Base-by-base conservation (phyloP, 2,329 filamentous ascomycete species). In the Botrytis sinoallii region DNA sequence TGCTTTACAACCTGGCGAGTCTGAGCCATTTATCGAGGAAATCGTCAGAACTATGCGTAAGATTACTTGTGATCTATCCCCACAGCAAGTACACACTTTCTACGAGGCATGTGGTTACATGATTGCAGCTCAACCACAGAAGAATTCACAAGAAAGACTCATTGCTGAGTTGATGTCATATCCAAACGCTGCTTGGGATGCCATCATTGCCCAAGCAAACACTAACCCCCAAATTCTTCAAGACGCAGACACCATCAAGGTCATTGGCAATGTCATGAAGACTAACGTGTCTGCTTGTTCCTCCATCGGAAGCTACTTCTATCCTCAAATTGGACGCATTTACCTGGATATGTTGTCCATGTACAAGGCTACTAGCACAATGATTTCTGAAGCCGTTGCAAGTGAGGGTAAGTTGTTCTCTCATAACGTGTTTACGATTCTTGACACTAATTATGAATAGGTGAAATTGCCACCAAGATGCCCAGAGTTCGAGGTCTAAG, bases 201-300 rank as follows among this genome's bases (percentile, higher is more conserved):
- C 92, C 80, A 98, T 99, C 79, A 99, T 99, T 81, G 89, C 90
- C 78, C 89, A 92, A 81, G 96, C 96, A 38, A 96, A 93, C 72
- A 88, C 92, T 75, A 91, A 98, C 81, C 94, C 96, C 0, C 88
- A 90, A 35, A 94, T 96, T 77, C 87, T 99, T 20, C 94, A 98
- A 82, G 94, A 98, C 80, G 87, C 91, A 18, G 95, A 99, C 78
- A 97, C 95, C 0, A 98, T 99, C 85, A 99, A 99, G 86, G 91
- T 99, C 78, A 95, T 99, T 76, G 96, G 96, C 77, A 99, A 99
- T 84, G 98, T 99, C 82, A 99, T 99, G 96, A 99, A 99, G 88
- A 99, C 96, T 0, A 99, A 99, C 79, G 96, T 99, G 7, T 95
- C 97, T n/a, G 96, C 96, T 52, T 99, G 96, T 83, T 93, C 93